Conservation (phyloP, 805 yeast genomes). For the Torulaspora quercuum region DNA sequence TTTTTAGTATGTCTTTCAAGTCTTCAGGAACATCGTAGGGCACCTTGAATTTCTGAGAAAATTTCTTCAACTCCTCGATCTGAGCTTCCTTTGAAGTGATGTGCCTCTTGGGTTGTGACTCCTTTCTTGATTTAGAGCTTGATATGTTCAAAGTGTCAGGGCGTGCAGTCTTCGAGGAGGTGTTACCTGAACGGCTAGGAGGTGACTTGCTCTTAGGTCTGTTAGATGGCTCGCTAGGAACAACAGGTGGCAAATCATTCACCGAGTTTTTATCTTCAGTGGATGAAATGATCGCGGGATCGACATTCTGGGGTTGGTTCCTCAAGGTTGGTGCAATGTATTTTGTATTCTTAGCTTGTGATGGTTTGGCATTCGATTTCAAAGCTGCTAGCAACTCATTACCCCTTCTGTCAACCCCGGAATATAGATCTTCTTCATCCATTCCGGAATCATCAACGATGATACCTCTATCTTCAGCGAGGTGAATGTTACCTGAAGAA, state of each 20-base stretch:
- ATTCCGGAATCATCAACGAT: conserved; percentile 74
- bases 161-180: conserved; percentile 10
- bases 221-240: background rate
- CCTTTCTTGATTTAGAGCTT: conserved; percentile 4
- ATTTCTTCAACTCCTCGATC: conserved; percentile 67
- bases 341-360: conserved; percentile 33
- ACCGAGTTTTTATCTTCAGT: conserved; percentile 15
- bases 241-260: conserved; percentile 5
- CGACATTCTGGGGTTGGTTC: conserved; percentile 35
- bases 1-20: conserved; percentile 43
- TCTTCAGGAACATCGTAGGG: conserved; percentile 54
- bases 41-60: conserved; percentile 77
- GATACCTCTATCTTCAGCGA: conserved; percentile 89
- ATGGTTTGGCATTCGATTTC: conserved; percentile 31
- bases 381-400: conserved; percentile 36
- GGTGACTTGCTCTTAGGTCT: conserved; percentile 4
- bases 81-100: conserved; percentile 48
- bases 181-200: conserved; percentile 4
- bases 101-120: conserved; percentile 4
- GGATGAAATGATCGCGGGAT: conserved; percentile 38
- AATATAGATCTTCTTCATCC: conserved; percentile 95
- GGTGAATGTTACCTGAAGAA: conserved; percentile 64
- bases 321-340: conserved; percentile 36
- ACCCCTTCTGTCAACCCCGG: conserved; percentile 72
- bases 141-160: conserved; percentile 2